A percentile compares a stretch with the other conserved stretches of the same genome.
These are phyloP conservation scores for Calonectria montana DNA, from an alignment of 2,329 filamentous ascomycete genomes.

Conservation along the genomic window DNA sequence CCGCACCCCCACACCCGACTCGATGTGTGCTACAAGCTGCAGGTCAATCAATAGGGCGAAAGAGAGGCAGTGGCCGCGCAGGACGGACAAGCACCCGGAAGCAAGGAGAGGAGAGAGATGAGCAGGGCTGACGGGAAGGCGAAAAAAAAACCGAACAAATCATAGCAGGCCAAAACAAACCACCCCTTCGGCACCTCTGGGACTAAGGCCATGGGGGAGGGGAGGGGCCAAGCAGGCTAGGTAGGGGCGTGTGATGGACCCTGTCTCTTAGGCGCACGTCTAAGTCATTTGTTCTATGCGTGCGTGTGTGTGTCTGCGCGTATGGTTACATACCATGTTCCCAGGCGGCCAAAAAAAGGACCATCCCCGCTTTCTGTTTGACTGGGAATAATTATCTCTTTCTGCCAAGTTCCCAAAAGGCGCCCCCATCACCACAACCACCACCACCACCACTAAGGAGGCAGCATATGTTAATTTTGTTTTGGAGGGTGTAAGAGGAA, in stretches of 20 bases:
- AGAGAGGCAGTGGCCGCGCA: neutral
- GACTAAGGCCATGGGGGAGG: neutral
- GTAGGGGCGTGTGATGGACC: neutral
- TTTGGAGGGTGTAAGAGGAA: neutral
- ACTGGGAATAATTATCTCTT: conserved; percentile 4
- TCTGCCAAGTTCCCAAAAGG: neutral
- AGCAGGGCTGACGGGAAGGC: neutral
- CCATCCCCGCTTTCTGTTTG: conserved; percentile 9
- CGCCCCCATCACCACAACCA: neutral
- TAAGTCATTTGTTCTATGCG: conserved; percentile 15
- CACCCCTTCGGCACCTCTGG: conserved; percentile 1
- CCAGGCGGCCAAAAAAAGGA: conserved; percentile 5
- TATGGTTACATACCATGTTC: conserved; percentile 20
- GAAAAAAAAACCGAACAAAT: neutral
- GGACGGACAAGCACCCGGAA: neutral
- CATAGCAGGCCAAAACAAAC: neutral
- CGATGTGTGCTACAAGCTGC: conserved; percentile 11
- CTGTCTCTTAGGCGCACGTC: neutral
- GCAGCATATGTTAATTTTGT: neutral
- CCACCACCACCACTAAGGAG: too few species aligned
- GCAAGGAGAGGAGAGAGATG: neutral
- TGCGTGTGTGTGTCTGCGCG: conserved; percentile 28
- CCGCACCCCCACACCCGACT: conserved; percentile 28
- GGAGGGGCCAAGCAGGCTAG: neutral
- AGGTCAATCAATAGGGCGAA: conserved; percentile 1